Evolutionary conservation across 2,329 filamentous ascomycete species (phyloP).

Genomic region (Diaporthe amygdali): DNA sequence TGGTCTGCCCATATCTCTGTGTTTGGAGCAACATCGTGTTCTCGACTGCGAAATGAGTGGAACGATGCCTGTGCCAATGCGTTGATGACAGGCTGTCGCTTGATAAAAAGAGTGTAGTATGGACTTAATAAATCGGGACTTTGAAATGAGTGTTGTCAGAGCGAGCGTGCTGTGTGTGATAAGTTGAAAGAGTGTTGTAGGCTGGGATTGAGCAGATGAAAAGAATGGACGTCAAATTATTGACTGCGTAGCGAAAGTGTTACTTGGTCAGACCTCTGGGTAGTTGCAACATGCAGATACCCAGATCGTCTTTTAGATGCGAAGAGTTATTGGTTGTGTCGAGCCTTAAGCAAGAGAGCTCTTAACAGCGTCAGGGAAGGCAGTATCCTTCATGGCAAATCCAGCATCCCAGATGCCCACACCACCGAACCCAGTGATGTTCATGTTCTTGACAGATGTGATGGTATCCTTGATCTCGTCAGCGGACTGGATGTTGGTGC

Average conservation of each 20-base stretch:
- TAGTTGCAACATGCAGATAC: too few relatives aligned
- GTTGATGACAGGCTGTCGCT: background rate
- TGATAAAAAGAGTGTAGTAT: background rate
- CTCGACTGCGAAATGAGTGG: background rate
- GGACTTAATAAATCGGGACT: fast-evolving
- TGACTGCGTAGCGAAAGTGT: background rate
- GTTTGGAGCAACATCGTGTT: background rate
- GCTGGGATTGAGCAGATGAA: background rate
- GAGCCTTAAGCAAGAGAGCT: background rate
- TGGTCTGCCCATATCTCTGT: background rate
- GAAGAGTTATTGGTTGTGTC: too few relatives aligned
- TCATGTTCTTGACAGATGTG: conserved; percentile 1
- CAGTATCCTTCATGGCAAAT: background rate
- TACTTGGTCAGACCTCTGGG: background rate
- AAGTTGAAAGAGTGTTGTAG: background rate
- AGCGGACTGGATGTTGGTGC: conserved; percentile 3
- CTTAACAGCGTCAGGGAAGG: conserved; percentile 17
- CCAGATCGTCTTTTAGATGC: too few relatives aligned
- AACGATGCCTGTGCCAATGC: too few relatives aligned
- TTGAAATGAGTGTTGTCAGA: background rate
- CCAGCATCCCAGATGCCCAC: conserved; percentile 22
- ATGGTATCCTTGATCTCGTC: conserved; percentile 17
- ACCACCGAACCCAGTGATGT: conserved; percentile 10
- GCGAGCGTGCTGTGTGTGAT: background rate
- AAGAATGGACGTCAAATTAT: background rate